Percentiles rank a stretch among this genome's conserved stretches.
phyloP scores from a whole-genome alignment of 2,329 filamentous ascomycete species.

The Beauveria caledonica region DNA sequence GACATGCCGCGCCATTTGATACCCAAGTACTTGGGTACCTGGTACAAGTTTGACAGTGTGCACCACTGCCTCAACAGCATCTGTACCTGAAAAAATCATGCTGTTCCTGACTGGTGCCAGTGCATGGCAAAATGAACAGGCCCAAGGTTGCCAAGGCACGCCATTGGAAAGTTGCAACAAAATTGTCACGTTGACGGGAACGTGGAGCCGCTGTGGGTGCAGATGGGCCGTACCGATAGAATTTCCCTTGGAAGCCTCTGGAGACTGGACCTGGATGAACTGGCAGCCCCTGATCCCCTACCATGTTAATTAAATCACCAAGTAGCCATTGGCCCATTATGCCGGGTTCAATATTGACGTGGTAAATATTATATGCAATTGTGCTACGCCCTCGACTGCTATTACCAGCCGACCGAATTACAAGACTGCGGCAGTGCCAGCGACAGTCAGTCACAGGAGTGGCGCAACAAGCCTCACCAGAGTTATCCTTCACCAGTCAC shows the following conservation, averaged over 20 bases:
- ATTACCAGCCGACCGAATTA: not conserved
- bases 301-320: not conserved
- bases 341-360: no score
- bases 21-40: not conserved
- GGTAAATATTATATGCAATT: not conserved
- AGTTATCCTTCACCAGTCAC: no score
- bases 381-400: not conserved
- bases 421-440: no score
- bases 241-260: not conserved
- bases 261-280: no score
- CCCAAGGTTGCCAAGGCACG: not conserved
- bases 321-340: no score
- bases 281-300: not conserved
- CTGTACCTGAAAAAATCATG: not conserved
- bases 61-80: not conserved
- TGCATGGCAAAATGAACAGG: not conserved
- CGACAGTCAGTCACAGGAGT: no score
- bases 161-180: not conserved
- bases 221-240: conserved; percentile 9
- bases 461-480: no score
- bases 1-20: not conserved
- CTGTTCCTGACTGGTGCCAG: not conserved
- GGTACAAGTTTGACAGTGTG: not conserved
- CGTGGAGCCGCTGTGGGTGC: conserved; percentile 8
- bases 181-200: not conserved